Percentiles rank a stretch among this genome's conserved stretches.
phyloP scores from a whole-genome alignment of 1,284 basidiomycete genomes.

The Ustilago shanxiensis region DNA sequence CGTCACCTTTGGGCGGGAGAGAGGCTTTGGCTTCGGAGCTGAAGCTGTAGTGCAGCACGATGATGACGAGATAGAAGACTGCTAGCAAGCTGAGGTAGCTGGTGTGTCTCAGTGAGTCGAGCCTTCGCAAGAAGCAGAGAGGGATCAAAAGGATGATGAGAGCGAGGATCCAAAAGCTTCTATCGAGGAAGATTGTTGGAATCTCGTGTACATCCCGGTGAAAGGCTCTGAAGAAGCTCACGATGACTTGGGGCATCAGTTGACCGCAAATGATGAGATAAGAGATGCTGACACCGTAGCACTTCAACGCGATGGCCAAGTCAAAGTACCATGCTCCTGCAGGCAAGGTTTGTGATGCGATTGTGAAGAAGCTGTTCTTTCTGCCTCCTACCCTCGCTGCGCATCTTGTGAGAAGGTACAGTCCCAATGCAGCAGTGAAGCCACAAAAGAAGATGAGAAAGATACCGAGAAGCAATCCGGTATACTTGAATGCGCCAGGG shows the following conservation, averaged over 20 bases:
- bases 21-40: conserved; percentile 40
- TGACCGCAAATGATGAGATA: conserved; percentile 72
- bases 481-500: conserved; percentile 70
- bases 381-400: conserved; percentile 78
- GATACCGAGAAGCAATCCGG: conserved; percentile 77
- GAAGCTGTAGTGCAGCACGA: conserved; percentile 62
- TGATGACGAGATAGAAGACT: conserved; percentile 73
- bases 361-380: conserved; percentile 57
- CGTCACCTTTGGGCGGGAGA: conserved; percentile 56
- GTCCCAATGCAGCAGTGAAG: conserved; percentile 82
- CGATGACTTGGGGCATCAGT: conserved; percentile 92
- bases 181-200: conserved; percentile 74
- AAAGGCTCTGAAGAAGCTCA: conserved; percentile 75
- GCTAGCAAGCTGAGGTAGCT: conserved; percentile 89
- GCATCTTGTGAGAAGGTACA: conserved; percentile 88
- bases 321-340: conserved; percentile 87
- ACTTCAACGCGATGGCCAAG: conserved; percentile 85
- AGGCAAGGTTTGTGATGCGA: conserved; percentile 72
- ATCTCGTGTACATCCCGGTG: conserved; percentile 49
- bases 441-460: conserved; percentile 90
- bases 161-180: conserved; percentile 84
- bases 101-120: conserved; percentile 80
- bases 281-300: conserved; percentile 88
- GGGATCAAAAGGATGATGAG: conserved; percentile 87
- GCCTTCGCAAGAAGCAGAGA: conserved; percentile 81